Conservation (phyloP, 495 filamentous ascomycete species). For the Choiromyces venosus region DNA sequence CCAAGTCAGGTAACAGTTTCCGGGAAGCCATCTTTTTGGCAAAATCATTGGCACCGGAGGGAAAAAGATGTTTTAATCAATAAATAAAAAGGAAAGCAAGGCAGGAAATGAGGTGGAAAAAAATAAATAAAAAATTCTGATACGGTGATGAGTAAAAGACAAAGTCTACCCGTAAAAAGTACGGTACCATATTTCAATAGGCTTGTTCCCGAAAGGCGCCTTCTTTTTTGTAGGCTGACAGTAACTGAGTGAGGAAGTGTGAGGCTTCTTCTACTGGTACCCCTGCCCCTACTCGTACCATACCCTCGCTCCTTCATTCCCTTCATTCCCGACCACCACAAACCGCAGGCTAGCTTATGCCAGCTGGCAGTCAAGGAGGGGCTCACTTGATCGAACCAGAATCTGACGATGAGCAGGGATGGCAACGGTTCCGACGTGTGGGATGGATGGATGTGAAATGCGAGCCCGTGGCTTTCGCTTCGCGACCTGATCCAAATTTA, state of each 20-base stretch:
- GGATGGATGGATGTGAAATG: constrained; percentile 34
- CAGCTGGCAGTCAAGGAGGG: constrained; percentile 40
- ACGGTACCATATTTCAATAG: not conserved
- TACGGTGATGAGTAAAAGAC: not conserved
- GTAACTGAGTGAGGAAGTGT: not conserved
- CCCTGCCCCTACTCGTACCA: not conserved
- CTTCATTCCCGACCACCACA: constrained; percentile 29
- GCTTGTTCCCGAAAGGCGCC: not conserved
- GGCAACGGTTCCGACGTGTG: constrained; percentile 35
- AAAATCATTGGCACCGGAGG: constrained; percentile 8
- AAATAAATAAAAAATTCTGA: not conserved
- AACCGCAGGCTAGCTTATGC: constrained; percentile 34
- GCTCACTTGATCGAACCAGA: constrained; percentile 40
- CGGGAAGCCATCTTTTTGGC: constrained; percentile 31
- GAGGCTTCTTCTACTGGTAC: not conserved
- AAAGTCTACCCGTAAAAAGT: not conserved
- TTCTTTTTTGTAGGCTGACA: not conserved
- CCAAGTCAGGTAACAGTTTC: constrained; percentile 40
- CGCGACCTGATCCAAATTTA: constrained; percentile 41
- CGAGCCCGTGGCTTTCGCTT: constrained; percentile 42
- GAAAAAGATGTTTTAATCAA: too few species aligned
- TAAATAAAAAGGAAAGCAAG: constrained; percentile 5
- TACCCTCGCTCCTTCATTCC: constrained; percentile 22
- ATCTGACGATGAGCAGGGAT: constrained; percentile 37
- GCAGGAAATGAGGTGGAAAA: not conserved